Evolutionary conservation across 768 basidiomycete species (phyloP).

Genomic region (Leccinum subtestaceum): DNA sequence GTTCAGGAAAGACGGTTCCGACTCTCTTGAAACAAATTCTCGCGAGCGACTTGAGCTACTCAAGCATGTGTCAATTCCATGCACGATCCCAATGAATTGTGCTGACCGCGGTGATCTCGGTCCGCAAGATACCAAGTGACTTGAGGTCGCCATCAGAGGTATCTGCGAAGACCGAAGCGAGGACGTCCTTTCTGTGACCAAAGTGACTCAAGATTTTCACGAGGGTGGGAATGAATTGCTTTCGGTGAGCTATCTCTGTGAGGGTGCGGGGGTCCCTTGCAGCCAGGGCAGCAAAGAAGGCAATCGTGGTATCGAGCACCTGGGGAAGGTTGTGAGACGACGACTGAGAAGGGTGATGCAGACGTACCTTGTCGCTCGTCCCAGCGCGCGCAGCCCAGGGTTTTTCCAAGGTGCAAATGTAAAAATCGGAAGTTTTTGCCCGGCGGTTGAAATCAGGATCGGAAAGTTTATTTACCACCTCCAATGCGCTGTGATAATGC

Average conservation of each 20-base stretch:
- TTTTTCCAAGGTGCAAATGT: conserved; percentile 65
- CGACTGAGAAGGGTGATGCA: background rate
- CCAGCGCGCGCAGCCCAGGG: conserved; percentile 59
- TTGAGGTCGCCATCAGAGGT: conserved; percentile 45
- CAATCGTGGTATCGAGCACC: conserved; percentile 64
- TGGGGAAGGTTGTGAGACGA: conserved; percentile 23
- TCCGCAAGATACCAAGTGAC: conserved; percentile 50
- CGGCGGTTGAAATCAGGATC: conserved; percentile 74
- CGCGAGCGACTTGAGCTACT: conserved; percentile 37
- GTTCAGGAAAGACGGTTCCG: conserved; percentile 21
- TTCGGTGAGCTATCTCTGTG: conserved; percentile 46
- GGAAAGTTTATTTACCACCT: conserved; percentile 72
- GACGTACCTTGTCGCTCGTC: conserved; percentile 52
- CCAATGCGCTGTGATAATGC: conserved; percentile 54
- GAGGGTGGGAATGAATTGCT: conserved; percentile 40
- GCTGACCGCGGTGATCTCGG: conserved; percentile 56
- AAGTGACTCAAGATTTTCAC: conserved; percentile 40
- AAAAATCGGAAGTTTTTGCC: conserved; percentile 75
- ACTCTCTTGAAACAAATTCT: conserved; percentile 35
- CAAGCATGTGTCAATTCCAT: conserved; percentile 8
- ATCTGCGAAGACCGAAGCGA: conserved; percentile 39
- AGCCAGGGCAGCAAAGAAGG: conserved; percentile 60
- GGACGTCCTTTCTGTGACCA: conserved; percentile 44
- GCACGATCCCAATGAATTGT: background rate
- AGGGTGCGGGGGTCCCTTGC: conserved; percentile 57